These are phyloP conservation scores for Diaporthe amygdali DNA, from an alignment of 2,329 filamentous ascomycete genomes.

Conservation along the genomic window DNA sequence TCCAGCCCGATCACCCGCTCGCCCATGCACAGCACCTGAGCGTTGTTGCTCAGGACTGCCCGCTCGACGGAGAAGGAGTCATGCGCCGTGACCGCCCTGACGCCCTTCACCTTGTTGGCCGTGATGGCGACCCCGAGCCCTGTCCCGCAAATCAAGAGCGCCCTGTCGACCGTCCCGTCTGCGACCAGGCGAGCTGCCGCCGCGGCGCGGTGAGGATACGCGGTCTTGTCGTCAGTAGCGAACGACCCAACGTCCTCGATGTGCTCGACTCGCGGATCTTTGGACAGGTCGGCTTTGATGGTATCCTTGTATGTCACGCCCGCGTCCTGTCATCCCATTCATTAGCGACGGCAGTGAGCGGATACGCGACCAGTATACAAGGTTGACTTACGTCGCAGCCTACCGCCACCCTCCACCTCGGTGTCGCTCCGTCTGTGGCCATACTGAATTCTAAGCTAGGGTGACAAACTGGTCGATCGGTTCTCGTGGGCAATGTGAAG, in stretches of 20 bases:
- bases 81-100: conserved; percentile 88
- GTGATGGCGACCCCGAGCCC: conserved; percentile 85
- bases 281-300: conserved; percentile 75
- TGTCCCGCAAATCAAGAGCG: conserved; percentile 83
- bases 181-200: conserved; percentile 70
- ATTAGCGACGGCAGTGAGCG: neutral
- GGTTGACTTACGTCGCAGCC: conserved; percentile 55
- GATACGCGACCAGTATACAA: neutral
- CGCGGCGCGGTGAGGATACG: conserved; percentile 81
- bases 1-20: conserved; percentile 84
- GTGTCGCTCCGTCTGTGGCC: conserved; percentile 32
- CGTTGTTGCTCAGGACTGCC: conserved; percentile 81
- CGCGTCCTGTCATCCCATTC: conserved; percentile 57
- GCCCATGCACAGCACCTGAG: conserved; percentile 86
- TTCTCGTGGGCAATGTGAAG: neutral
- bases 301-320: conserved; percentile 80
- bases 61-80: conserved; percentile 85
- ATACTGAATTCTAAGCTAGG: neutral
- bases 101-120: conserved; percentile 87
- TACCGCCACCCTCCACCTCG: conserved; percentile 58
- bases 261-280: conserved; percentile 68
- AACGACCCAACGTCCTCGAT: conserved; percentile 79
- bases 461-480: neutral
- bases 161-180: conserved; percentile 73
- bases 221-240: conserved; percentile 72